phyloP scores from a whole-genome alignment of 2,329 filamentous ascomycete species.

The Huntiella moniliformis region DNA sequence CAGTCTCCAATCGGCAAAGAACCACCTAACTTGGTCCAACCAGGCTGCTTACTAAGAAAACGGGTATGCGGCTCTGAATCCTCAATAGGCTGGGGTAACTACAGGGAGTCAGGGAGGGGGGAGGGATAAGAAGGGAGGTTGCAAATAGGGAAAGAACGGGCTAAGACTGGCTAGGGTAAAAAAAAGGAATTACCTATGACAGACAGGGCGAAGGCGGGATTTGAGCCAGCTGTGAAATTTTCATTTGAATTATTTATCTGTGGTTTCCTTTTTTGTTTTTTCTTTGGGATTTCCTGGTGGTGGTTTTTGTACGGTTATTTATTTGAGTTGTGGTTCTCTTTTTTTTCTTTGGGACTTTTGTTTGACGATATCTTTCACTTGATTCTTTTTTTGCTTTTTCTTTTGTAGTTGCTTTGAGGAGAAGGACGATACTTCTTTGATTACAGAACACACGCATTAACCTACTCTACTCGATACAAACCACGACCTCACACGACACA shows the following conservation, averaged over 20 bases:
- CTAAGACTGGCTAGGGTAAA: no score
- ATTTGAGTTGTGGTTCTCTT: neutral
- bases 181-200: neutral
- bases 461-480: neutral
- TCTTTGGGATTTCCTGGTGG: neutral
- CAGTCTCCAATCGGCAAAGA: no score
- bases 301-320: no score
- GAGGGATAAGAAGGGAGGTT: no score
- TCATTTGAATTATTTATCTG: neutral
- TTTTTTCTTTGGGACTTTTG: neutral
- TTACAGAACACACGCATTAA: neutral
- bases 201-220: neutral
- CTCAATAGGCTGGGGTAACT: no score
- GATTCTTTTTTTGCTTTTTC: neutral
- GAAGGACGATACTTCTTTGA: neutral
- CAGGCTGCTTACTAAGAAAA: no score
- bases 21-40: no score
- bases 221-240: neutral
- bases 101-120: no score
- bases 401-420: neutral
- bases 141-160: no score
- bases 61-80: no score
- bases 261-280: neutral
- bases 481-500: constrained; percentile 3
- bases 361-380: neutral